Evolutionary conservation across 352 stramenopile genomes (phyloP), one percentile per base, ranked within the genome.

Genomic region (Phytopythium aichiense): DNA sequence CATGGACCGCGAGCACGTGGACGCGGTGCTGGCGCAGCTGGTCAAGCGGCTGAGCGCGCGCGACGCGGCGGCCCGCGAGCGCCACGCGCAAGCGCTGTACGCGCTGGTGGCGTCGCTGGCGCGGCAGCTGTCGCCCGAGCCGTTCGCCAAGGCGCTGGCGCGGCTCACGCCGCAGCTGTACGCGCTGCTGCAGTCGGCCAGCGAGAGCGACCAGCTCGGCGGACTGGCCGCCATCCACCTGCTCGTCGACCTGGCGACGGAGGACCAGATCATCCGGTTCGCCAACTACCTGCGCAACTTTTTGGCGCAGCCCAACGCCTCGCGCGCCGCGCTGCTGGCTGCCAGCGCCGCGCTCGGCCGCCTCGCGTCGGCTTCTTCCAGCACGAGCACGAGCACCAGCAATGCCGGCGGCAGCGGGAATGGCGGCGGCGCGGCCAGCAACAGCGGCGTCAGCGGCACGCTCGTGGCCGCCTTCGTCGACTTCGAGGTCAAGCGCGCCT

Each of bases 261-360:
- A 96, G 65, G 84, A 91, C 65, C 87, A 96, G 73, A 87, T 96
- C 60, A 95, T 96, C 66, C 84, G 88, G 42, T 96, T 95, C 65
- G 88, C 89, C 40, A 96, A 96, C 72, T 96, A 96, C 59, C 56
- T 96, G 61, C 81, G 88, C 38, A 88, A 92, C 66, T 94, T 96
- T 59, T 71, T 96, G 11, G 77, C 86, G 55, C 83, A 94, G 62
- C 81, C 79, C 7, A 68, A 87, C 50, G 84, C 84, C 4, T 82
- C 81, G 15, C 77, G 73, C 20, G 63, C 66, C 23, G 81, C 85
- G 31, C 63, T 96, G 13, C 60, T 92, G 5, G 81, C 85, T 0
- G 88, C 91, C 0, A 73, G 86, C 7, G 79, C 80, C 2, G 89
- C 88, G 11, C 75, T 98, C 37, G 92, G 92, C 0, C 78, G 91